A percentile compares a stretch with the other conserved stretches of the same genome.
Conservation (phyloP, 768 basidiomycete genomes). For the Hericium rajendrae region DNA sequence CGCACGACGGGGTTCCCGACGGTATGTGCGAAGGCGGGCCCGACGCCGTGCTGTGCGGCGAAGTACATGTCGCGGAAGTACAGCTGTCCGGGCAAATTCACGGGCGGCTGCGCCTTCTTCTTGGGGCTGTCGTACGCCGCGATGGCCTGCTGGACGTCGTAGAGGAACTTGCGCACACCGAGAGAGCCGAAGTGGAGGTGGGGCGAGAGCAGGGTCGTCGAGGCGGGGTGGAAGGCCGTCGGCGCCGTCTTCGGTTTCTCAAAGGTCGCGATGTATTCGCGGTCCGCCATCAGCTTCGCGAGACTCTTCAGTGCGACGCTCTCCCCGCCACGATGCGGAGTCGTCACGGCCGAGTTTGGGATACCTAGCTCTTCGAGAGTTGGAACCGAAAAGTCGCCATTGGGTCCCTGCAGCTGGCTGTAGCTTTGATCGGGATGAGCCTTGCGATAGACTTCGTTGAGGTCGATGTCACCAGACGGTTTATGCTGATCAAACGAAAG, state of each 20-base stretch:
- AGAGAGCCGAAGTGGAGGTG: constrained; percentile 17
- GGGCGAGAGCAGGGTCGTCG: constrained; percentile 12
- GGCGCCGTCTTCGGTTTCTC: constrained; percentile 10
- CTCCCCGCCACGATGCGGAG: constrained; percentile 23
- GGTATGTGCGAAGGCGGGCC: constrained; percentile 3
- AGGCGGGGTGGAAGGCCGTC: constrained; percentile 16
- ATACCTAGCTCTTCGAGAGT: constrained; percentile 12
- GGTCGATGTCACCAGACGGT: neutral
- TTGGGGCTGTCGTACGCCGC: neutral
- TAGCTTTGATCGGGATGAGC: neutral
- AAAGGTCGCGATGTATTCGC: constrained; percentile 10
- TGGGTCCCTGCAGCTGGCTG: constrained; percentile 7
- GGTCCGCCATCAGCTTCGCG: constrained; percentile 13
- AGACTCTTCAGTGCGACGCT: constrained; percentile 16
- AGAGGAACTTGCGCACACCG: constrained; percentile 15
- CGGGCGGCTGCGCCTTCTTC: neutral
- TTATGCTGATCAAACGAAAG: neutral
- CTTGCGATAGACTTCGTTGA: neutral
- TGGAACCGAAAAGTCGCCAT: constrained; percentile 19
- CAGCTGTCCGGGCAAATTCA: constrained; percentile 3
- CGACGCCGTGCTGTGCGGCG: constrained; percentile 3
- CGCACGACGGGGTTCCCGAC: constrained; percentile 4
- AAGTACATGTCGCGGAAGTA: constrained; percentile 7
- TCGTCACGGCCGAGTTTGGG: constrained; percentile 12
- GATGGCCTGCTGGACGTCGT: neutral